A percentile compares a stretch with the other conserved stretches of the same genome.
Conservation (phyloP, 176 grass and related monocot species). For the Musa schizocarpa region DNA sequence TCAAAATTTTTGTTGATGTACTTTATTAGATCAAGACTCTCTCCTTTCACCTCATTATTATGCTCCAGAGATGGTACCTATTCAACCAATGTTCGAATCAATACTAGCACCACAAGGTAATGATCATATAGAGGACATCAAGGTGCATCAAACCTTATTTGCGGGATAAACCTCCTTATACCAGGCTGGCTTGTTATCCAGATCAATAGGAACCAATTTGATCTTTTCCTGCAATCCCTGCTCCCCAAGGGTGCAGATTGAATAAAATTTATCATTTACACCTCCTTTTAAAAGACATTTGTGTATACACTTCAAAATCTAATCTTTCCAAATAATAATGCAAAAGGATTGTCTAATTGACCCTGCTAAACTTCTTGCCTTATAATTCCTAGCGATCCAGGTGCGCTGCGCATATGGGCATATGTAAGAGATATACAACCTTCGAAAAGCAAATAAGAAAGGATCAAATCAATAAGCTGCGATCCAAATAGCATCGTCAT, state of each 20-base stretch:
- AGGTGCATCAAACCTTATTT: slow-evolving; percentile 22
- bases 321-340: not conserved
- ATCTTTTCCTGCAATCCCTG: slow-evolving; percentile 19
- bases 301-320: not conserved
- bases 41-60: slow-evolving; percentile 48
- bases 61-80: slow-evolving; percentile 77
- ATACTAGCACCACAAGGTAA: not conserved
- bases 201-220: slow-evolving; percentile 9
- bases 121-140: slow-evolving; percentile 11
- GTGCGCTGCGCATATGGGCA: slow-evolving; percentile 68
- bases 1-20: slow-evolving; percentile 60
- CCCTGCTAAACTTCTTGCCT: slow-evolving; percentile 26
- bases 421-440: slow-evolving; percentile 57
- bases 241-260: not conserved
- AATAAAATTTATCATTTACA: too few species aligned
- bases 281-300: too few species aligned
- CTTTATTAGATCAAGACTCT: slow-evolving; percentile 66
- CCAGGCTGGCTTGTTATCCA: slow-evolving; percentile 1
- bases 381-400: slow-evolving; percentile 60
- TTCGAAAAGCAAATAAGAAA: not conserved
- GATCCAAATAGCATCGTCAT: not conserved
- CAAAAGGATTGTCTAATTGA: not conserved
- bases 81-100: not conserved
- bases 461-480: not conserved
- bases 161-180: slow-evolving; percentile 11